These are phyloP conservation scores for Acidomyces sp. DNA, from an alignment of 495 filamentous ascomycete species.

Conservation along the genomic window DNA sequence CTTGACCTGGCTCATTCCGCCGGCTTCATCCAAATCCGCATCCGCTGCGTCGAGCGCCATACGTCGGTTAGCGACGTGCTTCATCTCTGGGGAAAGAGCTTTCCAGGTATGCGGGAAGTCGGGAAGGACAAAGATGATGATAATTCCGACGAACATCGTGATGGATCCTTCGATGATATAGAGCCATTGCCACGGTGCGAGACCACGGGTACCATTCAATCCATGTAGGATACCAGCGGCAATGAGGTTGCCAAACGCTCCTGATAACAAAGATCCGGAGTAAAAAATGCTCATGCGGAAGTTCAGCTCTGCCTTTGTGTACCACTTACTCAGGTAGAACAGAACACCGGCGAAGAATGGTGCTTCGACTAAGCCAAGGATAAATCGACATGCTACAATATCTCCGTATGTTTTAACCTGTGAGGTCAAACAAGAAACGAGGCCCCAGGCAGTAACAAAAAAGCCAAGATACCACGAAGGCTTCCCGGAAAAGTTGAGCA, in stretches of 20 bases:
- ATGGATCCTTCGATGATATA: constrained; percentile 25
- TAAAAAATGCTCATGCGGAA: constrained; percentile 42
- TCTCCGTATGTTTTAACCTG: constrained; percentile 39
- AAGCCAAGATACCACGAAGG: constrained; percentile 29
- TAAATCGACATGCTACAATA: constrained; percentile 41
- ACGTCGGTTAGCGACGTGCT: constrained; percentile 37
- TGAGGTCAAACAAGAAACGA: constrained; percentile 38
- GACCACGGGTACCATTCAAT: constrained; percentile 18
- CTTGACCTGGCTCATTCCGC: constrained; percentile 35
- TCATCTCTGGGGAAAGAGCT: constrained; percentile 35
- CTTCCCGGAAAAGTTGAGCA: constrained; percentile 42
- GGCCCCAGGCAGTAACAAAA: constrained; percentile 42
- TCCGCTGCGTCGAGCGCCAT: constrained; percentile 33
- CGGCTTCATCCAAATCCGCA: constrained; percentile 38
- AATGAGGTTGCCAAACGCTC: constrained; percentile 31
- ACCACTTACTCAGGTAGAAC: constrained; percentile 49
- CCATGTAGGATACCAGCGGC: constrained; percentile 29
- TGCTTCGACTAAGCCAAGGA: constrained; percentile 31
- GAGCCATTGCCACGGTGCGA: constrained; percentile 22
- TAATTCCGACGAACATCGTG: constrained; percentile 18
- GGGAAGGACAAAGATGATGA: constrained; percentile 17
- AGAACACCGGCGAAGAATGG: constrained; percentile 35
- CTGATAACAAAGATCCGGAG: constrained; percentile 29
- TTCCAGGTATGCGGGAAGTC: constrained; percentile 31
- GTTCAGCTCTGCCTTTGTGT: constrained; percentile 44